These are phyloP conservation scores for Malassezia arunalokei DNA, from an alignment of 1,284 basidiomycete species.

Conservation along the genomic window DNA sequence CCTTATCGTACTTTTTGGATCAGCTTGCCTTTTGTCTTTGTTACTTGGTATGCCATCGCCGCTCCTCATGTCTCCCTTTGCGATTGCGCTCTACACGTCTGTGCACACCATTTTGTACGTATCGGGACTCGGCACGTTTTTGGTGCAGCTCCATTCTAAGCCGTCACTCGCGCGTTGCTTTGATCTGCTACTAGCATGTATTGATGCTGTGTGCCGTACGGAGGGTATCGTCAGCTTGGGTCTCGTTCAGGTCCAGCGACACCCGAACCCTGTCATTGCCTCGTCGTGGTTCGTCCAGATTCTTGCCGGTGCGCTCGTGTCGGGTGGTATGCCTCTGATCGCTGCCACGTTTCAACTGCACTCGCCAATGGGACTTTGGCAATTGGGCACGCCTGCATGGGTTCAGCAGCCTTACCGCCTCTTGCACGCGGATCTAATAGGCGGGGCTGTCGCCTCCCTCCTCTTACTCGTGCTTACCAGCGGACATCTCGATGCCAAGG, in stretches of 20 bases:
- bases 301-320: conserved; percentile 24
- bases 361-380: conserved; percentile 26
- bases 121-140: conserved; percentile 10
- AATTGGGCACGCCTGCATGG: conserved; percentile 23
- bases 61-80: conserved; percentile 19
- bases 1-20: conserved; percentile 32
- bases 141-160: conserved; percentile 13
- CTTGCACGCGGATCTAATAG: conserved; percentile 22
- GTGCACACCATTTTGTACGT: conserved; percentile 18
- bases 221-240: conserved; percentile 31
- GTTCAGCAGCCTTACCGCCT: conserved; percentile 17
- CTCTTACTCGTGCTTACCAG: conserved; percentile 15
- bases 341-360: conserved; percentile 27
- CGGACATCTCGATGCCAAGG: neutral
- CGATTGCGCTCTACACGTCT: conserved; percentile 25
- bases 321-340: conserved; percentile 28
- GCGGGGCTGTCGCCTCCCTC: conserved; percentile 14
- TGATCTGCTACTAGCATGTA: conserved; percentile 21
- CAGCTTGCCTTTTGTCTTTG: conserved; percentile 10
- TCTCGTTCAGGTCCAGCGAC: conserved; percentile 18
- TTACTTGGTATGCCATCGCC: conserved; percentile 24
- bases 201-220: conserved; percentile 28
- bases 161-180: conserved; percentile 11
- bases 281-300: conserved; percentile 23
- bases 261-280: conserved; percentile 18